Base-by-base conservation (phyloP, 768 basidiomycete species). In the Ramaria sp. region DNA sequence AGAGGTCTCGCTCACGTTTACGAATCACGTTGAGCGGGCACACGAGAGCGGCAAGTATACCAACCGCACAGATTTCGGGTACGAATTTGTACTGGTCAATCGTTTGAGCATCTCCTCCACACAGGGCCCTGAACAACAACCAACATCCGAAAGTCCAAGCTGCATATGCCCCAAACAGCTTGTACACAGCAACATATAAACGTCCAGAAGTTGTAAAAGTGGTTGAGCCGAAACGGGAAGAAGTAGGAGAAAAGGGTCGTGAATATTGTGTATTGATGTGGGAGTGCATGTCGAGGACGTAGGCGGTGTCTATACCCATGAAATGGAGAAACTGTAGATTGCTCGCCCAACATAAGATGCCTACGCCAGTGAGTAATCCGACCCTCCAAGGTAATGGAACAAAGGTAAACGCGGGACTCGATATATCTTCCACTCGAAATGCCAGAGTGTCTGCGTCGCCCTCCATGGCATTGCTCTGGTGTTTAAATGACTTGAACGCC, bases 311-410 rank as follows among this genome's bases (percentile, higher is more conserved):
- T 38, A 98, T 69, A 20, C 86, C 83, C 15, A 85, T 71, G 10
- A 74, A 60, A 59, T 83, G 73, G 44, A 98, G 80, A 48, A 87
- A 79, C 67, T 98, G 94, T 6, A 98, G 69, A 67, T 98, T 99
- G 32, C 84, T 81, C 0, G 92, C 92, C 93, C 95, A 99, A 58
- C 84, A 84, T 3, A 95, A 71, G 53, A 93, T 78, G 10, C 90
- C 93, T 32, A 89, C 61, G 18, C 88, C 85, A 52, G 80, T 73
- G 56, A 96, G 75, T 60, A 79, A 77, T 56, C 96, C 77, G 24
- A 91, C 89, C 58, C 96, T 87, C 66, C 92, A 97, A 0, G 96
- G 95, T 0, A 99, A 76, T 10, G 96, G 95, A 64, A 95, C 53
- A 25, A 73, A 16, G 65, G 43, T 28, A 24, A 44, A 55, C 32